Percentiles rank a stretch among this genome's conserved stretches.
These are phyloP conservation scores for Leccinum barrowsii DNA, from an alignment of 768 basidiomycete species.

Conservation along the genomic window DNA sequence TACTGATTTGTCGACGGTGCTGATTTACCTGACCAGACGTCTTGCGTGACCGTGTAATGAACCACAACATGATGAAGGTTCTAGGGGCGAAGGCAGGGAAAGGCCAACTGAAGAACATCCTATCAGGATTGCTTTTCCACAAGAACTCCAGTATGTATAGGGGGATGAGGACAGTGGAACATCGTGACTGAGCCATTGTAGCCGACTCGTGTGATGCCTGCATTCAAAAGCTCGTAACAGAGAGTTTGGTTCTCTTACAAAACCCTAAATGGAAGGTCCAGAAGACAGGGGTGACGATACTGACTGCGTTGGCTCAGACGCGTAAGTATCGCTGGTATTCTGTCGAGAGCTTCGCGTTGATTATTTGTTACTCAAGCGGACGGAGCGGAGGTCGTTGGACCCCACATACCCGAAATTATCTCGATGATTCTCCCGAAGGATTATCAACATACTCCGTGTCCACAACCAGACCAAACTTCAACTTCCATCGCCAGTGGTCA, in stretches of 20 bases:
- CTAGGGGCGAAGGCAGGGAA: conserved; percentile 12
- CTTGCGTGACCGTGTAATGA: conserved; percentile 11
- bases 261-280: conserved; percentile 13
- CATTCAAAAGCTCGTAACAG: conserved; percentile 7
- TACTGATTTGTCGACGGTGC: not conserved
- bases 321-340: conserved; percentile 1
- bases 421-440: not conserved
- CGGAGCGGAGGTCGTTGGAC: not conserved
- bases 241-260: conserved; percentile 5
- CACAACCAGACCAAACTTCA: not conserved
- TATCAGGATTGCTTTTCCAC: conserved; percentile 20
- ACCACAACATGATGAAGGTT: conserved; percentile 15
- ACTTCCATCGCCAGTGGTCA: not conserved
- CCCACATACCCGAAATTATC: not conserved
- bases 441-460: not conserved
- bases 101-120: conserved; percentile 12
- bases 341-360: not conserved
- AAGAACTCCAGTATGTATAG: conserved; percentile 3
- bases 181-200: not conserved
- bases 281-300: conserved; percentile 22
- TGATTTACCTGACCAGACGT: conserved; percentile 7
- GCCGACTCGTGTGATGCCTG: not conserved
- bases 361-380: not conserved
- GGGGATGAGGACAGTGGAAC: not conserved
- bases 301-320: conserved; percentile 19